Percentiles rank a stretch among this genome's conserved stretches.
phyloP scores from a whole-genome alignment of 148 eudicot species.

The Camellia japonica region DNA sequence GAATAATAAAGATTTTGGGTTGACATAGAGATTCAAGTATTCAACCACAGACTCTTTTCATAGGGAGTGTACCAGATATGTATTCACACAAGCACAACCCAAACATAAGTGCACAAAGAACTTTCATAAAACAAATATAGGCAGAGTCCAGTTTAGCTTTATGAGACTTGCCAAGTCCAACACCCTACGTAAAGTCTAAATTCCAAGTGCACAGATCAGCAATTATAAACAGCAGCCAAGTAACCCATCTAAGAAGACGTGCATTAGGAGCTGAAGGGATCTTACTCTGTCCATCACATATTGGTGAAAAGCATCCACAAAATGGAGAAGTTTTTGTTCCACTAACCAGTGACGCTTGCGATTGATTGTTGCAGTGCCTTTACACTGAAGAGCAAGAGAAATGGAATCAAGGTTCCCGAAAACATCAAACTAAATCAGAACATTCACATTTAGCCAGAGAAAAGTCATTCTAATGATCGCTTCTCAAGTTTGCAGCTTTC shows the following conservation, averaged over 20 bases:
- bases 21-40: background rate
- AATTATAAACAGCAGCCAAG: background rate
- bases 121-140: background rate
- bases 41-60: background rate
- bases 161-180: background rate
- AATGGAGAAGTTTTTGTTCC: constrained; percentile 93
- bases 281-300: constrained; percentile 99
- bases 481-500: constrained; percentile 16
- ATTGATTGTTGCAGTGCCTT: constrained; percentile 53
- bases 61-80: background rate
- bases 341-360: constrained; percentile 82
- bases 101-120: background rate
- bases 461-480: background rate
- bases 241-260: constrained; percentile 6
- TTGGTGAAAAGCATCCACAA: constrained; percentile 99
- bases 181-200: background rate
- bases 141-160: background rate
- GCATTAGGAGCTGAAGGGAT: constrained; percentile 10
- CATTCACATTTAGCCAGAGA: background rate
- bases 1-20: background rate
- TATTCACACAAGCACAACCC: background rate
- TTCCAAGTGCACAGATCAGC: background rate
- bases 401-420: background rate
- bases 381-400: constrained; percentile 42
- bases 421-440: background rate